Evolutionary conservation across 768 basidiomycete genomes (phyloP).

Genomic region (Rhodotorula paludigena): DNA sequence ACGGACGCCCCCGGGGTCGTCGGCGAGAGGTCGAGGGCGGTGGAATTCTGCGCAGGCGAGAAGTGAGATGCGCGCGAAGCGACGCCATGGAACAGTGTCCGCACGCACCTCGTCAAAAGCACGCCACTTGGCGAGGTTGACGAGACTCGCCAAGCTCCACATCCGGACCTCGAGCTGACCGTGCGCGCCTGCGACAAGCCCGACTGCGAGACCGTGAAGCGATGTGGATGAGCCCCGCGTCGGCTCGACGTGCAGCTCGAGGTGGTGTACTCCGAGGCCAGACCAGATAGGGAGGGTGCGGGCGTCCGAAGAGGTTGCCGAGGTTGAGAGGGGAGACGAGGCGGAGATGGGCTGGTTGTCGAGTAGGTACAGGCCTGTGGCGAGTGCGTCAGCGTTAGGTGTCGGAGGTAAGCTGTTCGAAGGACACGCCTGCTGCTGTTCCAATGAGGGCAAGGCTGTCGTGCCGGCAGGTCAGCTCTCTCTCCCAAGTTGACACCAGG

Average conservation of each 20-base stretch:
- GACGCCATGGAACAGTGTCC: too few species aligned
- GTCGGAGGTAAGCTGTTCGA: background rate
- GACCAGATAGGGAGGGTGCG: conserved; percentile 14
- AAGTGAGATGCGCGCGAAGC: fast-evolving
- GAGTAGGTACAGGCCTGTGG: conserved; percentile 12
- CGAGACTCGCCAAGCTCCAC: conserved; percentile 22
- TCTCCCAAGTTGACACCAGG: background rate
- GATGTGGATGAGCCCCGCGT: background rate
- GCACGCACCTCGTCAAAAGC: conserved; percentile 11
- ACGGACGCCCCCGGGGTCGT: too few species aligned
- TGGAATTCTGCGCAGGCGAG: background rate
- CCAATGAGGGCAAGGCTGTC: conserved; percentile 29
- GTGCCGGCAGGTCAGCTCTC: background rate
- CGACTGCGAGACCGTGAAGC: conserved; percentile 14
- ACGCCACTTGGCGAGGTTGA: conserved; percentile 31
- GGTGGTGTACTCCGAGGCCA: conserved; percentile 13
- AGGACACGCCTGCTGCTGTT: background rate
- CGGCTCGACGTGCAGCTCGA: conserved; percentile 12
- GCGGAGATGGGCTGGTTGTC: conserved; percentile 14
- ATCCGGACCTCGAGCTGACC: conserved; percentile 12
- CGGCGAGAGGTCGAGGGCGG: background rate
- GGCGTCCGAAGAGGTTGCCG: background rate
- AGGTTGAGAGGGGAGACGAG: background rate
- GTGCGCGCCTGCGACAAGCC: background rate
- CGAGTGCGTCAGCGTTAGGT: background rate